phyloP scores from a whole-genome alignment of 176 grass and related monocot genomes.

The Tillandsia fasciculata region DNA sequence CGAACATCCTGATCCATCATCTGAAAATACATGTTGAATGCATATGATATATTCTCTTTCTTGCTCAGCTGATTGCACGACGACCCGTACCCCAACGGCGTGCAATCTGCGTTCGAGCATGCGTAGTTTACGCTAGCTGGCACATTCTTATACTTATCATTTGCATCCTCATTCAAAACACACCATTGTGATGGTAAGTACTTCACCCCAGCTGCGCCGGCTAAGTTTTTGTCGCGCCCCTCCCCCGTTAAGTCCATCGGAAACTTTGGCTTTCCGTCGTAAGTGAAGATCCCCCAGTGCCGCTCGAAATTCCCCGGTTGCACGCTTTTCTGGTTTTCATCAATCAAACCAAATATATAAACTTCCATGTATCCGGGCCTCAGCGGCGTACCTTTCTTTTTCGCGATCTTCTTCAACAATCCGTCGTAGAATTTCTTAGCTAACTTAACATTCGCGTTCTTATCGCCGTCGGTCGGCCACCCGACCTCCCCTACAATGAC shows the following conservation, averaged over 20 bases:
- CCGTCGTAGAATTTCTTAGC: slow-evolving; percentile 71
- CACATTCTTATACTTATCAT: slow-evolving; percentile 44
- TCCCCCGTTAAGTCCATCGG: slow-evolving; percentile 57
- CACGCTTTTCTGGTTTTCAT: slow-evolving; percentile 75
- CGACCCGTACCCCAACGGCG: slow-evolving; percentile 49
- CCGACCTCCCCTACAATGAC: slow-evolving; percentile 74
- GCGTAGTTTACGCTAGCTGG: slow-evolving; percentile 46
- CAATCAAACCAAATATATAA: slow-evolving; percentile 71
- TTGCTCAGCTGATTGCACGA: slow-evolving; percentile 29
- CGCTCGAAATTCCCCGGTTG: slow-evolving; percentile 72
- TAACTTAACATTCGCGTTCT: slow-evolving; percentile 44
- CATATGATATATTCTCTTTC: slow-evolving; percentile 27
- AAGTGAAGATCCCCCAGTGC: slow-evolving; percentile 65
- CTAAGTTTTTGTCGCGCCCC: slow-evolving; percentile 26
- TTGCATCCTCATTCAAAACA: slow-evolving; percentile 44
- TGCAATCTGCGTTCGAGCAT: slow-evolving; percentile 65
- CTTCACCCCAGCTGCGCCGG: slow-evolving; percentile 44
- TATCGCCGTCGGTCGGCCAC: slow-evolving; percentile 77
- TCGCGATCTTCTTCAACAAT: slow-evolving; percentile 49
- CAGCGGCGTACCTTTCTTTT: slow-evolving; percentile 53
- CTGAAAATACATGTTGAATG: slow-evolving; percentile 24
- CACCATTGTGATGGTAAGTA: slow-evolving; percentile 73
- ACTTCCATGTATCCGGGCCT: slow-evolving; percentile 57
- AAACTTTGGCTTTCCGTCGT: slow-evolving; percentile 71
- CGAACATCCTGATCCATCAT: slow-evolving; percentile 26